Conservation (phyloP, 768 basidiomycete genomes). For the Mrakia frigida region DNA sequence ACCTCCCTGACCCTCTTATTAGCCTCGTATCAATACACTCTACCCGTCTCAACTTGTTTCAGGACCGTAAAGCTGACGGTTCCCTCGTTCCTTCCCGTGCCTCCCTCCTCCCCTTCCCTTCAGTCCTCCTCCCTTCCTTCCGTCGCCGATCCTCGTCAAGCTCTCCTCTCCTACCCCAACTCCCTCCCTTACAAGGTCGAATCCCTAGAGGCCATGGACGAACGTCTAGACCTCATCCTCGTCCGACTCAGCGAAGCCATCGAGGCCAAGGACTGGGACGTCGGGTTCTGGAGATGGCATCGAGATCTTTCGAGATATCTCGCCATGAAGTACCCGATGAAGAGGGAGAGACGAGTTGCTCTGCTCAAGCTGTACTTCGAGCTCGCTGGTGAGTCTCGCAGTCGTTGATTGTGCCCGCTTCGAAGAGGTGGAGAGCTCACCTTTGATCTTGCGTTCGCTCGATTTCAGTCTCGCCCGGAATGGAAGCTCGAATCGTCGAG, state of each 20-base stretch:
- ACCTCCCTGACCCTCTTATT: neutral
- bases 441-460: neutral
- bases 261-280: conserved; percentile 74
- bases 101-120: too few species aligned
- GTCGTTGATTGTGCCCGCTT: too few species aligned
- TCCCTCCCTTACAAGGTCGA: conserved; percentile 70
- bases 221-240: conserved; percentile 67
- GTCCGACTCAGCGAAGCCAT: conserved; percentile 63
- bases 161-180: conserved; percentile 14
- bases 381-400: conserved; percentile 48
- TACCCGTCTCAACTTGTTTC: neutral
- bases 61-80: neutral
- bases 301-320: conserved; percentile 20
- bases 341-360: conserved; percentile 66
- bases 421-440: neutral
- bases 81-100: neutral
- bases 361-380: conserved; percentile 75
- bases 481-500: conserved; percentile 64
- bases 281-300: conserved; percentile 73
- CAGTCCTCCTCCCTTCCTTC: neutral
- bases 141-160: conserved; percentile 1
- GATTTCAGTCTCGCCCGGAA: conserved; percentile 52
- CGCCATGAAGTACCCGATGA: conserved; percentile 62
- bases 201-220: conserved; percentile 66
- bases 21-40: neutral